Evolutionary conservation across 1,284 basidiomycete genomes (phyloP), one percentile per base, ranked within the genome.

Genomic region (Exobasidium cylindrosporum): DNA sequence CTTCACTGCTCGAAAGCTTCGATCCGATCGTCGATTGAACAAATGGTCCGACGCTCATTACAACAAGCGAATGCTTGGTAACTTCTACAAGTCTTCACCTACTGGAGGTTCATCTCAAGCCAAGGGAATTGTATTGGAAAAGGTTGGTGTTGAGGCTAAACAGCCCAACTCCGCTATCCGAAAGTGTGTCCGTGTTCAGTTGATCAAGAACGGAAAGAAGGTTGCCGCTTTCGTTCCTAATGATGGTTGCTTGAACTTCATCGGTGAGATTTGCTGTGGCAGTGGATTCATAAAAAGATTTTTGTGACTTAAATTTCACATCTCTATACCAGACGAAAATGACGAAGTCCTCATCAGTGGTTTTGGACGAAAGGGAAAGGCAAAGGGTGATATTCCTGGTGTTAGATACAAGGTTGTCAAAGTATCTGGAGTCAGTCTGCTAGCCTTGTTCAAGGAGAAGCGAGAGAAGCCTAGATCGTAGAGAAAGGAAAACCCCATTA

Each of bases 151-250:
- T 59, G 85, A 86, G 83, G 92, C 92, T 79, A 95, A 95, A 84
- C 92, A 96, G 83, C 96, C 96, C 84, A 99, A 99, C 88, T 98
- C 61, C 17, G 61, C 61, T 57, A 62, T 62, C 31, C 92, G 96
- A 84, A 99, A 99, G 84, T 98, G 96, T 86, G 96, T 99, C 75
- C 92, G 96, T 85, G 96, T 98, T 68, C 96, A 99, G 82, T 87
- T 99, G 79, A 98, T 99, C 84, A 98, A 99, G 88, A 99, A 99
- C 86, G 96, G 96, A 80, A 98, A 98, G 90, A 97, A 98, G 84
- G 92, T 55, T 10, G 24, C 54, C 26, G 61, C 49, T 61, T 80
- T 73, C 71, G 74, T 76, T 28, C 73, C 78, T 66, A 97, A 97
- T 83, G 96, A 98, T 82, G 96, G 96, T 87, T 97, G 94, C 86